Evolutionary conservation across 2,329 filamentous ascomycete species (phyloP).

Genomic region (Fusarium lateritium): DNA sequence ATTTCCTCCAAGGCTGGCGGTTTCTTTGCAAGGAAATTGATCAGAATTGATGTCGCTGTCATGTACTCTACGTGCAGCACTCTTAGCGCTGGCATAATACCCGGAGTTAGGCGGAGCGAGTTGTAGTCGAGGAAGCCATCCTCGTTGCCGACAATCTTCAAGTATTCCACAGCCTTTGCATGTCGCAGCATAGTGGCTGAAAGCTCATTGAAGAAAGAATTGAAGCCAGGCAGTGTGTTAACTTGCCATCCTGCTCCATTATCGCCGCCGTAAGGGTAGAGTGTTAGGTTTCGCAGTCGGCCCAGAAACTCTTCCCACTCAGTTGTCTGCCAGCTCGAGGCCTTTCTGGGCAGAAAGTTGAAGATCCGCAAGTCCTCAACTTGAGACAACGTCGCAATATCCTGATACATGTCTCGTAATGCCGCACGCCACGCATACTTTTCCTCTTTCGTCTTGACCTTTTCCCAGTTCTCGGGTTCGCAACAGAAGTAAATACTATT

Average conservation of each 20-base stretch:
- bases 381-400: neutral
- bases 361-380: neutral
- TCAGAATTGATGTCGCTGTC: neutral
- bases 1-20: neutral
- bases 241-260: neutral
- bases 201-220: slow-evolving; percentile 15
- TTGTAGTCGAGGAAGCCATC: neutral
- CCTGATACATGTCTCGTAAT: slow-evolving; percentile 12
- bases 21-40: neutral
- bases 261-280: slow-evolving; percentile 10
- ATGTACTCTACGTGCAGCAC: slow-evolving; percentile 9
- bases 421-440: slow-evolving; percentile 1
- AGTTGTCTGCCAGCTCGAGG: neutral
- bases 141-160: slow-evolving; percentile 2
- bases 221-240: slow-evolving; percentile 10
- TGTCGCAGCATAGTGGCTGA: neutral
- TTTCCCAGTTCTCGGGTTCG: neutral
- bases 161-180: neutral
- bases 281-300: neutral
- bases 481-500: slow-evolving; percentile 17
- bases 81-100: neutral
- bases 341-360: slow-evolving; percentile 8
- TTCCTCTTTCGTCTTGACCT: neutral
- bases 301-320: slow-evolving; percentile 15
- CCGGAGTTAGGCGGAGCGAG: neutral